These are phyloP conservation scores for Aegilops sharonensis DNA, from an alignment of 176 grass and related monocot genomes.

Conservation along the genomic window DNA sequence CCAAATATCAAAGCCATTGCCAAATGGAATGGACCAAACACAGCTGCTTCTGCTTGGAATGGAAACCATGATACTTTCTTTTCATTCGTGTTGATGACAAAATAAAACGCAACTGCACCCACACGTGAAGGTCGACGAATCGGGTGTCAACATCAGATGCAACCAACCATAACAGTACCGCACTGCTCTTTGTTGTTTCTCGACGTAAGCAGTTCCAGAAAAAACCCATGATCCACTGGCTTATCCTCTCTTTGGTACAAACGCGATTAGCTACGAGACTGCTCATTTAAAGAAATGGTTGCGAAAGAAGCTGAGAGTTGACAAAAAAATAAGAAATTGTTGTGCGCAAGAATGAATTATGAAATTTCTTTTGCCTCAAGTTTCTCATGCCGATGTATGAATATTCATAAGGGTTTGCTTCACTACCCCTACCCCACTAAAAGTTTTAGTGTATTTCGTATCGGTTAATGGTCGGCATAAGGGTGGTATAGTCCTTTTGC, in stretches of 20 bases:
- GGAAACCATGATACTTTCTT: too few relatives aligned
- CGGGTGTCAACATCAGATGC: neutral
- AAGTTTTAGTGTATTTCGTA: too few relatives aligned
- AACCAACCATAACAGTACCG: neutral
- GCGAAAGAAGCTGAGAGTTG: neutral
- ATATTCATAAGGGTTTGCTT: neutral
- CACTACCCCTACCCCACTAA: too few relatives aligned
- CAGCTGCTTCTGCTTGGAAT: neutral
- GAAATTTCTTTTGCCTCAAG: slow-evolving; percentile 58
- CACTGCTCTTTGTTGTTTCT: neutral
- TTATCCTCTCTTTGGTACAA: slow-evolving; percentile 61
- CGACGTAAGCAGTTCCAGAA: neutral
- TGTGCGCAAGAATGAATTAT: neutral
- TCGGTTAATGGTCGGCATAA: too few relatives aligned
- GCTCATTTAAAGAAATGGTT: neutral
- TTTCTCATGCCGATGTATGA: slow-evolving; percentile 58
- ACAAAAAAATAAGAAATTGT: neutral
- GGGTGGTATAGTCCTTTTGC: too few relatives aligned
- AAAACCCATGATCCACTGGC: slow-evolving; percentile 28
- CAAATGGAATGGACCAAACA: neutral
- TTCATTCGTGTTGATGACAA: neutral
- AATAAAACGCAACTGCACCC: too few relatives aligned
- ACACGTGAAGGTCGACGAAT: neutral
- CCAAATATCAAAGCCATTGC: neutral
- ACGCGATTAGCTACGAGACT: neutral